These are phyloP conservation scores for Leccinum subtestaceum DNA, from an alignment of 768 basidiomycete genomes.

Conservation along the genomic window DNA sequence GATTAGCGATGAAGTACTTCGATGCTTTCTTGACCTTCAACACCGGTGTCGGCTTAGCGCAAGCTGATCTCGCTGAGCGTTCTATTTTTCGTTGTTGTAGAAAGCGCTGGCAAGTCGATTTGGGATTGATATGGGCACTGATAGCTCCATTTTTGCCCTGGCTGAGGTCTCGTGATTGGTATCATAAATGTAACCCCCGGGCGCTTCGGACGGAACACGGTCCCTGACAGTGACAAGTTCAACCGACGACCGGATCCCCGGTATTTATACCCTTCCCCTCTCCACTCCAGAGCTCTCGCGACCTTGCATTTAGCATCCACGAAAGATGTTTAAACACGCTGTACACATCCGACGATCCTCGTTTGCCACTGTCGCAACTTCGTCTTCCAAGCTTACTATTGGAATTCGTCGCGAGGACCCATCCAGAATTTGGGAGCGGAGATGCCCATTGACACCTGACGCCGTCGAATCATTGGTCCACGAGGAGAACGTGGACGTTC, in stretches of 20 bases:
- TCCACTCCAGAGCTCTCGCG: too few species aligned
- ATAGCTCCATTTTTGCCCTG: not conserved
- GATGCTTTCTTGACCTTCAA: not conserved
- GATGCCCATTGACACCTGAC: slow-evolving; percentile 78
- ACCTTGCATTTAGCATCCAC: not conserved
- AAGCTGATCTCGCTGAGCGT: not conserved
- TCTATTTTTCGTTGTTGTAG: not conserved
- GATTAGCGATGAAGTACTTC: not conserved
- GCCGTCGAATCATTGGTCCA: slow-evolving; percentile 61
- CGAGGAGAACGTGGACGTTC: slow-evolving; percentile 57
- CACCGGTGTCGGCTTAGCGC: not conserved
- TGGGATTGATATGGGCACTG: not conserved
- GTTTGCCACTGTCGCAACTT: slow-evolving; percentile 17
- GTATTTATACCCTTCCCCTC: slow-evolving; percentile 8
- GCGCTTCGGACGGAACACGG: slow-evolving; percentile 18
- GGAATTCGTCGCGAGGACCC: slow-evolving; percentile 80
- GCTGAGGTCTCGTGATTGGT: not conserved
- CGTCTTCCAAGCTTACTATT: slow-evolving; percentile 38
- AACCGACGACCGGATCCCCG: not conserved
- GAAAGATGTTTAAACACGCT: slow-evolving; percentile 19
- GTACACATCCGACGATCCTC: slow-evolving; percentile 24
- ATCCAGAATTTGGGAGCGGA: slow-evolving; percentile 79
- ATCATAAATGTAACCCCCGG: not conserved
- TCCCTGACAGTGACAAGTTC: not conserved
- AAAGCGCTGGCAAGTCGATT: not conserved